These are phyloP conservation scores for Metschnikowia kofuensis DNA, from an alignment of 805 yeast genomes.

Conservation along the genomic window DNA sequence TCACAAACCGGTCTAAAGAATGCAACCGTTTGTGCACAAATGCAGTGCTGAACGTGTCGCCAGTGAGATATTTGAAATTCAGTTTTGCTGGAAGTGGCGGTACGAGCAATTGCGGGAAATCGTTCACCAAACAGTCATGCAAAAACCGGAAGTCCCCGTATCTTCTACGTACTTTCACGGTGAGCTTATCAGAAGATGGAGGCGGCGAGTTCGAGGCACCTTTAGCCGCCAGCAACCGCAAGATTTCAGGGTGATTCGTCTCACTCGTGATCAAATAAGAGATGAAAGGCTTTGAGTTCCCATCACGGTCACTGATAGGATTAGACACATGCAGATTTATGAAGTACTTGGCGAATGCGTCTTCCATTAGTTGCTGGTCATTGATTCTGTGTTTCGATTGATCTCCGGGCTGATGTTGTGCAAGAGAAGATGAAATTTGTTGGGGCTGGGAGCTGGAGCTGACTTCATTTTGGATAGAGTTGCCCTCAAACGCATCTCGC, in stretches of 20 bases:
- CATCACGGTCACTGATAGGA: conserved; percentile 68
- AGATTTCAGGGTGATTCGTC: conserved; percentile 60
- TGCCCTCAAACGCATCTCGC: too few species aligned
- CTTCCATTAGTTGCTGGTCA: conserved; percentile 14
- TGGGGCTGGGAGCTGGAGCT: not conserved
- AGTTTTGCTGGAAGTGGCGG: conserved; percentile 96
- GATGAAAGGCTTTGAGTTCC: conserved; percentile 70
- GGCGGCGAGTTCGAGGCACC: conserved; percentile 5
- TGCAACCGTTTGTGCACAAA: conserved; percentile 82
- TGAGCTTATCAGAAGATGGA: conserved; percentile 15
- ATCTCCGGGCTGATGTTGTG: not conserved
- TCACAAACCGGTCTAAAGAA: conserved; percentile 73
- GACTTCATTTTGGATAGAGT: not conserved
- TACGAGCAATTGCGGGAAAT: conserved; percentile 79
- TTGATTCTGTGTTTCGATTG: not conserved
- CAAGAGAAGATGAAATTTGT: not conserved
- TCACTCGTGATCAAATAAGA: conserved; percentile 66
- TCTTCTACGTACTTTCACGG: conserved; percentile 65
- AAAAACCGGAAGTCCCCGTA: conserved; percentile 84
- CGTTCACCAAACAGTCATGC: conserved; percentile 69
- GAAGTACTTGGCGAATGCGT: conserved; percentile 13
- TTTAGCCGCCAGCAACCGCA: conserved; percentile 21
- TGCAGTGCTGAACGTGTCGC: conserved; percentile 83
- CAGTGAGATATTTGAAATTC: conserved; percentile 86
- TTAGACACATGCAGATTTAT: conserved; percentile 42